Conservation (phyloP, 2,329 filamentous ascomycete species). For the Lecanoromycetidae sp. region DNA sequence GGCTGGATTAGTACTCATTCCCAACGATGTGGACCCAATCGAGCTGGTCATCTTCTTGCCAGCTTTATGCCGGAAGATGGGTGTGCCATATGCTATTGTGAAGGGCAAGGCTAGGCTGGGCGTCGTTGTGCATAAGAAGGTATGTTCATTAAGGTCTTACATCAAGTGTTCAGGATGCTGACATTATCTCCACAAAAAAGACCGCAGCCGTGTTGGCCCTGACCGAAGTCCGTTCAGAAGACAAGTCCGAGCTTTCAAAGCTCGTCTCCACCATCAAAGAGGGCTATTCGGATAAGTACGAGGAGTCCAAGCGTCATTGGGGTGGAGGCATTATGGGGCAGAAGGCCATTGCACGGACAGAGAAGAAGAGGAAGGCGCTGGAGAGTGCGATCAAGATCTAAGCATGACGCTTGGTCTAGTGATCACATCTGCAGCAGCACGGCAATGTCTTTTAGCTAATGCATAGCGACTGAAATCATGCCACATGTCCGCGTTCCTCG, state of each 20-base stretch:
- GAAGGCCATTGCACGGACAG: conserved; percentile 68
- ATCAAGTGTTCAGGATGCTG: neutral
- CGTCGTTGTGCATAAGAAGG: conserved; percentile 99
- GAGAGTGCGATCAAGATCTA: conserved; percentile 96
- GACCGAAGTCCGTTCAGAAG: conserved; percentile 93
- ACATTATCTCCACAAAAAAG: conserved; percentile 26
- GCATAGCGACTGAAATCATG: too few species aligned
- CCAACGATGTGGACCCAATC: conserved; percentile 99
- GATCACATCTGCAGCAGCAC: too few species aligned
- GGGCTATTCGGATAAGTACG: conserved; percentile 91
- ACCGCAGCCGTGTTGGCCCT: conserved; percentile 91
- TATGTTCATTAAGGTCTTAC: conserved; percentile 25
- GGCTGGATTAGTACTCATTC: conserved; percentile 92
- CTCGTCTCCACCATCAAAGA: conserved; percentile 94
- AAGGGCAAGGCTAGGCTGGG: conserved; percentile 99
- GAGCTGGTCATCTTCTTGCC: conserved; percentile 99
- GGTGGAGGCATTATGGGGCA: conserved; percentile 98
- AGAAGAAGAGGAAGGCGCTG: conserved; percentile 89
- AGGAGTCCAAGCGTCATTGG: conserved; percentile 86
- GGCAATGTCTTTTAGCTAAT: too few species aligned
- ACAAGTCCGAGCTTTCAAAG: conserved; percentile 97
- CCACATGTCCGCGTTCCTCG: too few species aligned
- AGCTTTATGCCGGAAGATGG: conserved; percentile 99
- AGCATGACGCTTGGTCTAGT: neutral
- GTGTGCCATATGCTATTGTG: conserved; percentile 95